Conservation (phyloP, 2,329 filamentous ascomycete genomes). For the Epichloe gansuensis region DNA sequence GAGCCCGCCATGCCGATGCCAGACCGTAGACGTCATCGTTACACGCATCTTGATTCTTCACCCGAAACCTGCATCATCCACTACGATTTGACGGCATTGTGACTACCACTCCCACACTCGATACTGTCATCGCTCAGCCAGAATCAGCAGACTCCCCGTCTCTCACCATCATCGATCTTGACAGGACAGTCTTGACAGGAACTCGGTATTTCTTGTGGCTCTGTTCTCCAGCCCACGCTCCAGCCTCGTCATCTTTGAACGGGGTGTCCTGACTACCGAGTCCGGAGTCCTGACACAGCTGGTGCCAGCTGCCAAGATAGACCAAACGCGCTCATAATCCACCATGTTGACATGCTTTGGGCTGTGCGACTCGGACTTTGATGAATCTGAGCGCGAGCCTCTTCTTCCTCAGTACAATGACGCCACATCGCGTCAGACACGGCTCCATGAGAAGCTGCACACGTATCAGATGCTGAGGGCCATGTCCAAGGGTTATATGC, state of each 20-base stretch:
- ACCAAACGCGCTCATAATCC: background rate
- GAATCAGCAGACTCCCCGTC: background rate
- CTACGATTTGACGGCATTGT: background rate
- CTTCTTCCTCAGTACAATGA: constrained; percentile 74
- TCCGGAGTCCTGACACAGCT: too few species aligned
- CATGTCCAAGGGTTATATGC: constrained; percentile 76
- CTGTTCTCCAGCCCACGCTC: too few species aligned
- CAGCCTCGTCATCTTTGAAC: too few species aligned
- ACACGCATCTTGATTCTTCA: background rate
- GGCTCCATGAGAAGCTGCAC: constrained; percentile 81
- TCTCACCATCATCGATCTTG: too few species aligned
- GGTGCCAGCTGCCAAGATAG: background rate
- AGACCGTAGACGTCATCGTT: constrained; percentile 1
- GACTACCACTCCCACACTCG: background rate
- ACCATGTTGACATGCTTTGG: constrained; percentile 55
- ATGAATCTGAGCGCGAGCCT: constrained; percentile 54
- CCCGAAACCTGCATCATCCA: background rate
- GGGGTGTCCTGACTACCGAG: too few species aligned
- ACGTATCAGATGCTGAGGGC: constrained; percentile 85
- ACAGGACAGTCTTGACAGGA: too few species aligned
- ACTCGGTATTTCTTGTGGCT: too few species aligned
- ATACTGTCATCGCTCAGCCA: background rate
- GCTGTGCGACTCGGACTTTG: constrained; percentile 30
- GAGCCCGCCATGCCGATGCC: background rate
- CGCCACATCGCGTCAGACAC: constrained; percentile 65